These are phyloP conservation scores for Abrus precatorius DNA, from an alignment of 306 rosid species.

Conservation along the genomic window DNA sequence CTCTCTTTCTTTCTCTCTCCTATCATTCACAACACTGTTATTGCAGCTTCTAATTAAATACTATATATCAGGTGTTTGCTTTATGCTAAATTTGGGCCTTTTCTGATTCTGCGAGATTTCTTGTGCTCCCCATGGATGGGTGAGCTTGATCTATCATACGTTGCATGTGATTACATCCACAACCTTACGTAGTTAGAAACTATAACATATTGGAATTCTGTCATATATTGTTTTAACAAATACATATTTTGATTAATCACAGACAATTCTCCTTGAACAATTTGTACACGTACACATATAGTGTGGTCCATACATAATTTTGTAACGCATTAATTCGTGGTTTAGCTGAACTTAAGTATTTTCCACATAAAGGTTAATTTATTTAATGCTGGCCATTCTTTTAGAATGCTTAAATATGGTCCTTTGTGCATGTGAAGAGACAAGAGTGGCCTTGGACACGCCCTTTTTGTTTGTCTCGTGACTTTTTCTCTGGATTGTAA, in stretches of 20 bases:
- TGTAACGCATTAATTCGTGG: neutral
- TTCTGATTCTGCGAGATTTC: conserved; percentile 72
- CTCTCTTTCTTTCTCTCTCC: conserved; percentile 57
- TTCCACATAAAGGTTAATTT: neutral
- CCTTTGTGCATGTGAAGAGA: conserved; percentile 22
- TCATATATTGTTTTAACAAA: neutral
- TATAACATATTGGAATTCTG: neutral
- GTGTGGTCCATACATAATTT: conserved; percentile 11
- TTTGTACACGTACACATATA: neutral
- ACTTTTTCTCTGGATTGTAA: conserved; percentile 39
- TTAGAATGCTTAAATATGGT: conserved; percentile 23
- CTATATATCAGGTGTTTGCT: conserved; percentile 52
- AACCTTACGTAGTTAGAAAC: conserved; percentile 42
- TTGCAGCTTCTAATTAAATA: conserved; percentile 56
- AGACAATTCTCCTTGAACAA: neutral
- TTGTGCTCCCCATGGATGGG: conserved; percentile 77
- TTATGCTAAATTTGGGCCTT: conserved; percentile 63
- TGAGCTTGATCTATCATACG: conserved; percentile 54
- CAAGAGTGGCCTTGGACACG: conserved; percentile 26
- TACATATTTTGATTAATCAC: conserved; percentile 2
- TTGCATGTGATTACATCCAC: conserved; percentile 64
- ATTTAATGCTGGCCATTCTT: conserved; percentile 30
- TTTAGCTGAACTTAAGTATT: neutral
- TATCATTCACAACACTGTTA: conserved; percentile 66
- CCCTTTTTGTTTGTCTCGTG: conserved; percentile 44